Conservation (phyloP, 2,329 filamentous ascomycete species). For the Phialocephala sp. region DNA sequence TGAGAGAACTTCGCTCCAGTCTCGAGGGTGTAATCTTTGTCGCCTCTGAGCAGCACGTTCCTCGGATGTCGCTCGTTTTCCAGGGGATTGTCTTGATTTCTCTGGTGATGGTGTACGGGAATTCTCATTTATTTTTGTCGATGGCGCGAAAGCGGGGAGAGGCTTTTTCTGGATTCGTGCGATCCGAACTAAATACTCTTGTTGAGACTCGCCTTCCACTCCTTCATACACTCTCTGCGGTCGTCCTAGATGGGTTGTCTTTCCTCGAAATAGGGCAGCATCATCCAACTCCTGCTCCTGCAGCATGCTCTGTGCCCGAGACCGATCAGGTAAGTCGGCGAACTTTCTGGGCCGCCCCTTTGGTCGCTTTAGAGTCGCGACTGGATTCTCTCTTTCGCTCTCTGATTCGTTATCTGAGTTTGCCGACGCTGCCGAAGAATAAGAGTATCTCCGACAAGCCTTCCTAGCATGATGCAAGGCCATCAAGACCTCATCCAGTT, state of each 20-base stretch:
- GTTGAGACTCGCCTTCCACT: conserved; percentile 42
- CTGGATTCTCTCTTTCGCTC: conserved; percentile 12
- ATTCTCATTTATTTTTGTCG: conserved; percentile 6
- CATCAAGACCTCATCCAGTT: conserved; percentile 71
- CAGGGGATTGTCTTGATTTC: conserved; percentile 19
- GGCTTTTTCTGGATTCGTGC: conserved; percentile 50
- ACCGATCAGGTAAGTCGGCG: conserved; percentile 29
- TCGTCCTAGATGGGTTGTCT: conserved; percentile 35
- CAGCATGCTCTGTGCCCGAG: background rate
- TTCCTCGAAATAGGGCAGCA: conserved; percentile 25
- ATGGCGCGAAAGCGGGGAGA: conserved; percentile 45
- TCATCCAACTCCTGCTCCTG: conserved; percentile 10
- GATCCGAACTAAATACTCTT: conserved; percentile 54
- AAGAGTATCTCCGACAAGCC: conserved; percentile 50
- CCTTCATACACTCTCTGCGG: conserved; percentile 38
- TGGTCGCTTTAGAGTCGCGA: conserved; percentile 22
- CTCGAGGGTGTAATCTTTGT: conserved; percentile 49
- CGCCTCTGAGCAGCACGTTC: conserved; percentile 16
- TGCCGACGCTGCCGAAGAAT: conserved; percentile 39
- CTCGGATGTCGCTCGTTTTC: conserved; percentile 20
- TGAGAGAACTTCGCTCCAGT: conserved; percentile 87
- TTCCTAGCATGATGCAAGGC: conserved; percentile 72
- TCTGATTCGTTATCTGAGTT: conserved; percentile 35
- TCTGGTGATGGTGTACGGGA: conserved; percentile 12
- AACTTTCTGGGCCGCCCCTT: conserved; percentile 36